Conservation (phyloP, 805 yeast genomes). For the Candida sithepensis region DNA sequence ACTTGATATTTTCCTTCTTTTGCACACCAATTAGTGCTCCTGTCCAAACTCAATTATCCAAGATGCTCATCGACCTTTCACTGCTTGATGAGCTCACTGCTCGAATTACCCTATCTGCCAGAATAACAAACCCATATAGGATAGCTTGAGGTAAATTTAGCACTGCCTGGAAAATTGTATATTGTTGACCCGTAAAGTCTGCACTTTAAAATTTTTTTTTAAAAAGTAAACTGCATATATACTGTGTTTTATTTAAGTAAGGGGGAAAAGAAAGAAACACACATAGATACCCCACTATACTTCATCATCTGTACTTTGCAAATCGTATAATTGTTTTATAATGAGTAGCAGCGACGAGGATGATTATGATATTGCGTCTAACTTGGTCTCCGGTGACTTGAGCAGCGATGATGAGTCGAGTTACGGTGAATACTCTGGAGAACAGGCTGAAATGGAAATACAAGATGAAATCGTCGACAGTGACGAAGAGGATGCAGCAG, state of each 20-base stretch:
- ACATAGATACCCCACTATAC: neutral
- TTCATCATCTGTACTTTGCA: neutral
- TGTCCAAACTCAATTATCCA: too few relatives aligned
- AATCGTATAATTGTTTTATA: slow-evolving; percentile 7
- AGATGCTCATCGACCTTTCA: too few relatives aligned
- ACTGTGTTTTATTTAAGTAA: neutral
- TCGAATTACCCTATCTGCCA: too few relatives aligned
- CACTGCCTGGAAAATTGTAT: neutral
- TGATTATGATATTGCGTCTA: slow-evolving; percentile 59
- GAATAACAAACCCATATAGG: neutral
- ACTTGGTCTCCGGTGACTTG: slow-evolving; percentile 45
- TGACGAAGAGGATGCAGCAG: slow-evolving; percentile 43
- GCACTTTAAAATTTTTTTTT: slow-evolving; percentile 9
- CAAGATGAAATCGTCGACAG: slow-evolving; percentile 53
- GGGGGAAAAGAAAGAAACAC: neutral
- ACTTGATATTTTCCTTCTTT: too few relatives aligned
- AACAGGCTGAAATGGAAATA: slow-evolving; percentile 28
- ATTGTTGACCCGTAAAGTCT: neutral
- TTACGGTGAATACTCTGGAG: slow-evolving; percentile 21
- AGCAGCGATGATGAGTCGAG: slow-evolving; percentile 16
- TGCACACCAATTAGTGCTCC: too few relatives aligned
- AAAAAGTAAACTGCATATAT: too few relatives aligned
- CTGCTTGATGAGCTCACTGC: too few relatives aligned
- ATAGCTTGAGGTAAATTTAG: too few relatives aligned
- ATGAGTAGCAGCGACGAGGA: slow-evolving; percentile 35